Percentiles rank a stretch among this genome's conserved stretches.
Evolutionary conservation across 805 yeast species (phyloP).

Genomic region (Saitoella complicata): DNA sequence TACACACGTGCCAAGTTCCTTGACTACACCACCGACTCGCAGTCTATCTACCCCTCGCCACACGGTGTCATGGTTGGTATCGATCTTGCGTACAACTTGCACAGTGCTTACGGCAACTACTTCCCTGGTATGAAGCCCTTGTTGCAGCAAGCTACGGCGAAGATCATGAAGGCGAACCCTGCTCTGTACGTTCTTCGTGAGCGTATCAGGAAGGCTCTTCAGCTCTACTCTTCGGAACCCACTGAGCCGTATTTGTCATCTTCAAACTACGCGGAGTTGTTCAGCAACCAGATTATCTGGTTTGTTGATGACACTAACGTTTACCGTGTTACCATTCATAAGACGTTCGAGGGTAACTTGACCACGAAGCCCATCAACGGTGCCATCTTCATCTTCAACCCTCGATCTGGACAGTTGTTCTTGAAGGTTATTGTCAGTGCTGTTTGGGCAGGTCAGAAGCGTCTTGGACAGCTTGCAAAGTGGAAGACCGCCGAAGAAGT

Average conservation of each 20-base stretch:
- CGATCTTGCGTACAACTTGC: conserved; percentile 90
- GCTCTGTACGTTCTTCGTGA: conserved; percentile 83
- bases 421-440: conserved; percentile 82
- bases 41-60: conserved; percentile 77
- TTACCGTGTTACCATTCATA: conserved; percentile 79
- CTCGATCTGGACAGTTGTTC: conserved; percentile 78
- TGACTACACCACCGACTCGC: conserved; percentile 80
- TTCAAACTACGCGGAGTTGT: conserved; percentile 75
- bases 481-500: conserved; percentile 99
- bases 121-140: conserved; percentile 85
- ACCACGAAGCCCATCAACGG: conserved; percentile 91
- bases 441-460: conserved; percentile 93
- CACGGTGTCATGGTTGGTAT: conserved; percentile 83
- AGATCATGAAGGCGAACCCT: conserved; percentile 89
- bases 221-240: conserved; percentile 82
- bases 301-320: conserved; percentile 91
- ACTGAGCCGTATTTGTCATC: conserved; percentile 84
- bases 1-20: conserved; percentile 83
- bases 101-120: conserved; percentile 96
- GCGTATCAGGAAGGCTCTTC: conserved; percentile 84
- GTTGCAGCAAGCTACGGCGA: conserved; percentile 79
- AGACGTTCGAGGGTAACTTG: conserved; percentile 81
- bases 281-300: conserved; percentile 44
- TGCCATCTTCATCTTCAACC: conserved; percentile 75
- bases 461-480: conserved; percentile 81